A percentile compares a stretch with the other conserved stretches of the same genome.
Conservation (phyloP, 108 stramenopile species). For the Epipyxis sp. region DNA sequence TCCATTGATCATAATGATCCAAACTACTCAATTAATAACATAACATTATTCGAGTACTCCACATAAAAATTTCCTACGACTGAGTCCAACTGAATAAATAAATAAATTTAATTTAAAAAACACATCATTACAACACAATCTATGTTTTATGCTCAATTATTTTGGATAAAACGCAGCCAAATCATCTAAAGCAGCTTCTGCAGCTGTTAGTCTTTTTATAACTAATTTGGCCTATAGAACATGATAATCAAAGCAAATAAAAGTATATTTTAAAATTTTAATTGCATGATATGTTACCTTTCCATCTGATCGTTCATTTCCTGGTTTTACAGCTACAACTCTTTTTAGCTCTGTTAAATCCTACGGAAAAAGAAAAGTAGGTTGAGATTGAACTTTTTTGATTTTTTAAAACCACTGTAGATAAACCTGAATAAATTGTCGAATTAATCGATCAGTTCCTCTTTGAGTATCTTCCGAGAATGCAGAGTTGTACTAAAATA, state of each 20-base stretch:
- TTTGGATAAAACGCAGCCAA: not conserved
- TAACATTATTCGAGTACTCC: too few species aligned
- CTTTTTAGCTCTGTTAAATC: not conserved
- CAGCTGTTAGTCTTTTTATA: not conserved
- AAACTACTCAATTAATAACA: too few species aligned
- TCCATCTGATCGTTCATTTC: not conserved
- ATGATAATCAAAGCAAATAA: not conserved
- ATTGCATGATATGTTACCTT: not conserved
- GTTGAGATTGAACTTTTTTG: too few species aligned
- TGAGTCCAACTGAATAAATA: too few species aligned
- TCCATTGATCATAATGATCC: too few species aligned
- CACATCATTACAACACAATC: too few species aligned
- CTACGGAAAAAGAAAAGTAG: too few species aligned
- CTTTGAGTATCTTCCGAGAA: slow-evolving; percentile 88
- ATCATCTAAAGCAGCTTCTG: not conserved
- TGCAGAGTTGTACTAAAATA: slow-evolving; percentile 56
- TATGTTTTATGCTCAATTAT: too few species aligned
- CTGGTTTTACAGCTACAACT: not conserved
- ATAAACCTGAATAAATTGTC: slow-evolving; percentile 81
- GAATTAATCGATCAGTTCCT: slow-evolving; percentile 82
- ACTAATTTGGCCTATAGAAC: not conserved
- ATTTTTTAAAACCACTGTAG: too few species aligned
- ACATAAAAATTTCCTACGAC: too few species aligned
- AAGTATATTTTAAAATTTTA: not conserved
- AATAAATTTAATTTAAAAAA: too few species aligned